phyloP scores from a whole-genome alignment of 768 basidiomycete species.

The Calvatia gigantea region DNA sequence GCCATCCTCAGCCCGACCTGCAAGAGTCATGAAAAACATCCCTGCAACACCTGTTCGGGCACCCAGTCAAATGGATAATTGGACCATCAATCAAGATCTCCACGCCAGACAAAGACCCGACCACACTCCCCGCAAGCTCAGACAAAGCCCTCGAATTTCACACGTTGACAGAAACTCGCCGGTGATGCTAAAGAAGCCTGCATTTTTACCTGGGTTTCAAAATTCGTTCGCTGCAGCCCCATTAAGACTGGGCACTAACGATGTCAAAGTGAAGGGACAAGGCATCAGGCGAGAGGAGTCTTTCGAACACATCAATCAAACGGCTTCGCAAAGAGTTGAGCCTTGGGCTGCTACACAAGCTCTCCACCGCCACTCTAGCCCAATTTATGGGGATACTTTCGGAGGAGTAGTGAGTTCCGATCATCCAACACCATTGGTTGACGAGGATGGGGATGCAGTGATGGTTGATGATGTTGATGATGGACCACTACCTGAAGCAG shows the following conservation, averaged over 20 bases:
- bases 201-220: constrained; percentile 48
- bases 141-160: constrained; percentile 14
- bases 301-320: constrained; percentile 10
- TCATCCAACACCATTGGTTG: constrained; percentile 3
- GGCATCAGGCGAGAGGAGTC: constrained; percentile 11
- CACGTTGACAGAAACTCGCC: constrained; percentile 26
- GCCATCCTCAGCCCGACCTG: constrained; percentile 41
- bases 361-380: neutral
- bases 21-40: constrained; percentile 29
- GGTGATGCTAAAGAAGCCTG: constrained; percentile 27
- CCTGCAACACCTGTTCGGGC: constrained; percentile 37
- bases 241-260: constrained; percentile 26
- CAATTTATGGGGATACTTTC: neutral
- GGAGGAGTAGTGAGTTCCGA: neutral
- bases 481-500: constrained; percentile 26
- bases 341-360: neutral
- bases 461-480: constrained; percentile 30
- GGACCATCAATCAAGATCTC: constrained; percentile 20
- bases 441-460: constrained; percentile 31
- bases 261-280: constrained; percentile 22
- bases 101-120: constrained; percentile 14
- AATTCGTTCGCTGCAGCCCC: constrained; percentile 47
- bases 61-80: constrained; percentile 36
- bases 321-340: neutral
- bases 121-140: constrained; percentile 33